Conservation (phyloP, 352 stramenopile species). For the Thraustochytrium sp. region DNA sequence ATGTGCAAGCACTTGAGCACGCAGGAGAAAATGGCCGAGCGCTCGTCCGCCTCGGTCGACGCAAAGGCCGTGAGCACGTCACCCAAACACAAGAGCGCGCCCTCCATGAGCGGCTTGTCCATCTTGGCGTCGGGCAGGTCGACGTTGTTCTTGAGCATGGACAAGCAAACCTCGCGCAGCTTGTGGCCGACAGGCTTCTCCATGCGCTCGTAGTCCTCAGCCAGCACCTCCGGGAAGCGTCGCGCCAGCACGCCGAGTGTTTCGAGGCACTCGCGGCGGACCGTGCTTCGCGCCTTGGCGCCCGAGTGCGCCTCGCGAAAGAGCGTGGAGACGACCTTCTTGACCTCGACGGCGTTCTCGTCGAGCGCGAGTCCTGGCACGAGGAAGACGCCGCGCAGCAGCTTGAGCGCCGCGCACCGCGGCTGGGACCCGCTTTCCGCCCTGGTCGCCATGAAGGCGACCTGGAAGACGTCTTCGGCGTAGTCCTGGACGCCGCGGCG, state of each 20-base stretch:
- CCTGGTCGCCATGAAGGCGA: background rate
- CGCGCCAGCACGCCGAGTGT: background rate
- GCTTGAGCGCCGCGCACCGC: background rate
- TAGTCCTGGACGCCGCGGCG: background rate
- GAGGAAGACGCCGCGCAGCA: background rate
- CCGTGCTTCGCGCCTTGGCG: background rate
- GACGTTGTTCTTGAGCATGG: background rate
- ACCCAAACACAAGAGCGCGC: slow-evolving; percentile 2
- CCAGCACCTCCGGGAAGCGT: background rate
- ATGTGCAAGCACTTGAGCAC: background rate
- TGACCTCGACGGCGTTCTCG: background rate
- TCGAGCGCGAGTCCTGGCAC: background rate
- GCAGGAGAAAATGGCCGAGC: background rate
- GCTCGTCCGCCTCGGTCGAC: background rate
- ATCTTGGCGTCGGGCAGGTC: background rate
- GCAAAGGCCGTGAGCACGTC: background rate
- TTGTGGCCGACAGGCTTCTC: slow-evolving; percentile 17
- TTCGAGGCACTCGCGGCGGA: slow-evolving; percentile 8
- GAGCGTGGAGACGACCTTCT: background rate
- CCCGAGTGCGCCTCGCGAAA: background rate
- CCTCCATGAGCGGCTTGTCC: slow-evolving; percentile 21
- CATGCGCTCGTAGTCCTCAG: background rate
- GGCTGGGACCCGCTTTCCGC: background rate
- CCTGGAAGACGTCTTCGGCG: background rate
- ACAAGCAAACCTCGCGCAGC: background rate